These are phyloP conservation scores for Lentinula novae-zelandiae DNA, from an alignment of 1,284 basidiomycete genomes.

Conservation along the genomic window DNA sequence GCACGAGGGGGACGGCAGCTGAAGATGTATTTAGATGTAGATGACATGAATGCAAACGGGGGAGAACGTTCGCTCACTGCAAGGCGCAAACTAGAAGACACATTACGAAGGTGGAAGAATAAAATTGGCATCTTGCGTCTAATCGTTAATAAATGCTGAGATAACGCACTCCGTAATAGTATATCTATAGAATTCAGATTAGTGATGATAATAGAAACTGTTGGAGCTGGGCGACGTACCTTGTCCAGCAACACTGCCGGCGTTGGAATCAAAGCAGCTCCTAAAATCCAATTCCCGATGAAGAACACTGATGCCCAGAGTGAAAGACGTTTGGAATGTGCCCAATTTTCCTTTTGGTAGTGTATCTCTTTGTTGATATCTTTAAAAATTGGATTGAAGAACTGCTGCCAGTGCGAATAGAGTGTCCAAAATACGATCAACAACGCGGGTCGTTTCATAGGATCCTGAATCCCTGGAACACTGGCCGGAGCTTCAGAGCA, in stretches of 20 bases:
- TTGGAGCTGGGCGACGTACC: background rate
- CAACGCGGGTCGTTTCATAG: background rate
- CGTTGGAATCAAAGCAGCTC: constrained; percentile 36
- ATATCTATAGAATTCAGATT: constrained; percentile 31
- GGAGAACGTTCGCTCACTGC: constrained; percentile 6
- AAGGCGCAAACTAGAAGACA: constrained; percentile 15
- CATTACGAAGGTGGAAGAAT: background rate
- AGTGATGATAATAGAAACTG: background rate
- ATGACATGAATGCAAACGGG: background rate
- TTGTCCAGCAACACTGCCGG: constrained; percentile 46
- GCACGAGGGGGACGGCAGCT: constrained; percentile 21
- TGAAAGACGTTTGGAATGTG: constrained; percentile 35
- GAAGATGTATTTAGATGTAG: background rate
- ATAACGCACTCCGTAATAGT: constrained; percentile 44
- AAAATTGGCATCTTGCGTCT: background rate
- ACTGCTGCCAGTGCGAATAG: background rate
- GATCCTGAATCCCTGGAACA: background rate
- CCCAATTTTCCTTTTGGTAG: constrained; percentile 24
- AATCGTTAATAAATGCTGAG: background rate
- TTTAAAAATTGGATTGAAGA: constrained; percentile 3
- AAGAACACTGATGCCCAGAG: constrained; percentile 55
- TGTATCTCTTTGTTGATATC: constrained; percentile 5
- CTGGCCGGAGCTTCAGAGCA: background rate
- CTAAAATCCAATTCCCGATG: constrained; percentile 56
- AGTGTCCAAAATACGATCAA: background rate